Evolutionary conservation across 2,329 filamentous ascomycete species (phyloP).

Genomic region (Waltergamsia citrina): DNA sequence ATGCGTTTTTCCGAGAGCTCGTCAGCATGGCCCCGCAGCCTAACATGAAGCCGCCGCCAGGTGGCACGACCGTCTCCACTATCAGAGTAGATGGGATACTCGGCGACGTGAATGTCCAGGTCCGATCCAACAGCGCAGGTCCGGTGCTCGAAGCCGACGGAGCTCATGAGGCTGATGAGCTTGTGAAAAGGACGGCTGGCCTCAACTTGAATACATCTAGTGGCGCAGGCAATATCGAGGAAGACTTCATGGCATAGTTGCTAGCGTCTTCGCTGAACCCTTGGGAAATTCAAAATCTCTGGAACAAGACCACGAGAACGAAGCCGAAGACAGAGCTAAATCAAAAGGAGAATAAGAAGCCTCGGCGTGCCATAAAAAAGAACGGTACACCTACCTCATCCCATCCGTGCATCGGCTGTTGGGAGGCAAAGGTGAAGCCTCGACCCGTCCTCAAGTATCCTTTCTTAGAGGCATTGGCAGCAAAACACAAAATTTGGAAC

Average conservation of each 20-base stretch:
- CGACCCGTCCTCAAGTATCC: too few relatives aligned
- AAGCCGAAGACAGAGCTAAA: too few relatives aligned
- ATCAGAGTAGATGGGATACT: constrained; percentile 45
- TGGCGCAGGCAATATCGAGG: constrained; percentile 25
- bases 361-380: too few relatives aligned
- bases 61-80: constrained; percentile 27
- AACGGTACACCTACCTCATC: too few relatives aligned
- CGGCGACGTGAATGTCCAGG: constrained; percentile 46
- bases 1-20: constrained; percentile 59
- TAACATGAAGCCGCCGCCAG: constrained; percentile 22
- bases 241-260: constrained; percentile 33
- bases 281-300: not conserved
- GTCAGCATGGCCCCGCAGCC: constrained; percentile 33
- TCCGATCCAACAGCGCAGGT: constrained; percentile 24
- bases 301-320: too few relatives aligned
- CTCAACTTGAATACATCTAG: constrained; percentile 23
- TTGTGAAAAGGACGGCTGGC: constrained; percentile 32
- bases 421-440: too few relatives aligned
- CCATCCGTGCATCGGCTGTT: too few relatives aligned
- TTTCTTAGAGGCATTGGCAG: too few relatives aligned
- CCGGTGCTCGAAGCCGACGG: constrained; percentile 8
- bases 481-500: too few relatives aligned
- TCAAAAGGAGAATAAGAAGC: too few relatives aligned
- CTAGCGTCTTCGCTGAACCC: not conserved
- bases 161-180: constrained; percentile 20